Base-by-base conservation (phyloP, 78 protist genomes). In the Guillardia theta region DNA sequence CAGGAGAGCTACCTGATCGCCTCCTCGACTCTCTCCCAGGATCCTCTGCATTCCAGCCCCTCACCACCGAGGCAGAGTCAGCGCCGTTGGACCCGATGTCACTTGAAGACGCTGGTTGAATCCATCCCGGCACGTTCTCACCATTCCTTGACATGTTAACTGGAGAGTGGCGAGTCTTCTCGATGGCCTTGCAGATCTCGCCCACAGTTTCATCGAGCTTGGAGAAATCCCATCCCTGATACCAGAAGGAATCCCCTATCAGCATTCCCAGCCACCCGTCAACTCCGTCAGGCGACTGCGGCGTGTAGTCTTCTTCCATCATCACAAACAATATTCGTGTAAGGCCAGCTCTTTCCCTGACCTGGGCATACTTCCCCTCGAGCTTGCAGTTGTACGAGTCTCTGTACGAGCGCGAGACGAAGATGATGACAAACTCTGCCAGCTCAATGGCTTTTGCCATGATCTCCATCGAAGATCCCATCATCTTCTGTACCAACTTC, bases 331-430 rank as follows among this genome's bases (percentile, higher is more conserved):
- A 43, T 15, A 70, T 70, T 43, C 36, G n/a, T 15, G 22, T 24
- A 1, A 70, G 83, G 46, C 22, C 36, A 4, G 83, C 83, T 12
- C 83, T 36, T 43, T 70, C 83, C n/a, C 83, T 36, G 46, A 24
- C 22, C 78, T 70, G 83, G 27, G 83, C 83, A 43, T 70, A 70
- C 83, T 70, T 70, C 46, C 83, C 83, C 83, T 70, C 83, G 41
- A 70, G 83, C 78, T 70, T 70, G 41, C 83, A 70, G 41, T 70
- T 70, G 83, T 70, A 70, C 83, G 83, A 70, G 83, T 70, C 83
- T 0, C 83, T 36, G 83, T 70, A 70, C 83, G 83, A 36, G 1
- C 83, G 33, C 1, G 83, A 70, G 21, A 70, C 83, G 83, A 70
- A 70, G 1, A 70, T 24, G 41, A 70, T 70, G 45, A 70, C 83